These are phyloP conservation scores for Candida silvatica DNA, from an alignment of 805 yeast genomes.

Conservation along the genomic window DNA sequence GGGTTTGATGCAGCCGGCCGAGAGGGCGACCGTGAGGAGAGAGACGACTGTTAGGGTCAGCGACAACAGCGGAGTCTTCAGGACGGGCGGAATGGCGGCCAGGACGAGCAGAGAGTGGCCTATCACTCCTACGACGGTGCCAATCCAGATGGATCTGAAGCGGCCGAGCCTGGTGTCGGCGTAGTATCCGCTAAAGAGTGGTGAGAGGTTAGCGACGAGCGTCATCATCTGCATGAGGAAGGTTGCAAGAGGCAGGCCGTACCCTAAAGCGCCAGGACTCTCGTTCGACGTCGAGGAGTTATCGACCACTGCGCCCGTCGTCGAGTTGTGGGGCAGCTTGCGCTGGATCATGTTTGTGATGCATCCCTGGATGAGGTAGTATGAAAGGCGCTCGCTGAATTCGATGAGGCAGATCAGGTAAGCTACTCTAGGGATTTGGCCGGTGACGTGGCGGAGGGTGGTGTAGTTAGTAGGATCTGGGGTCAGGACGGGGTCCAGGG, in stretches of 20 bases:
- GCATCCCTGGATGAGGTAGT: conserved; percentile 39
- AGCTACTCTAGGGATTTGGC: conserved; percentile 16
- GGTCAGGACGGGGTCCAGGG: too few species aligned
- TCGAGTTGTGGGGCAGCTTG: conserved; percentile 38
- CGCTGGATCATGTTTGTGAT: conserved; percentile 43
- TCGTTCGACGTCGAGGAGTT: conserved; percentile 28
- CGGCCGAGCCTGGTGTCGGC: conserved; percentile 43
- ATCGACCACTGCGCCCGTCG: conserved; percentile 25
- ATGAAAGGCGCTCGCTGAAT: conserved; percentile 47
- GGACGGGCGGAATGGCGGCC: conserved; percentile 36
- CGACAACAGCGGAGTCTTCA: conserved; percentile 19
- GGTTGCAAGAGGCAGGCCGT: conserved; percentile 36
- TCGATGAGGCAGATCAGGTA: conserved; percentile 30
- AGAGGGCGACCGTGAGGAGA: conserved; percentile 29
- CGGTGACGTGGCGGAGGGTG: conserved; percentile 9
- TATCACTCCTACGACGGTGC: conserved; percentile 34
- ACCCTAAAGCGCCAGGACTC: conserved; percentile 40
- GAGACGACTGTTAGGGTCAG: conserved; percentile 29
- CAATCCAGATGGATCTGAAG: conserved; percentile 37
- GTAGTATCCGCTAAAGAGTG: conserved; percentile 41
- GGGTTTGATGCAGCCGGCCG: conserved; percentile 48
- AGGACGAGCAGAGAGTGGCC: conserved; percentile 38
- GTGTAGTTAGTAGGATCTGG: not conserved
- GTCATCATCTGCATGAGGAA: conserved; percentile 36
- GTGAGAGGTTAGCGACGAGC: conserved; percentile 39